Evolutionary conservation across 805 yeast genomes (phyloP), one percentile per base, ranked within the genome.

Genomic region (Ogataea nonfermentans): DNA sequence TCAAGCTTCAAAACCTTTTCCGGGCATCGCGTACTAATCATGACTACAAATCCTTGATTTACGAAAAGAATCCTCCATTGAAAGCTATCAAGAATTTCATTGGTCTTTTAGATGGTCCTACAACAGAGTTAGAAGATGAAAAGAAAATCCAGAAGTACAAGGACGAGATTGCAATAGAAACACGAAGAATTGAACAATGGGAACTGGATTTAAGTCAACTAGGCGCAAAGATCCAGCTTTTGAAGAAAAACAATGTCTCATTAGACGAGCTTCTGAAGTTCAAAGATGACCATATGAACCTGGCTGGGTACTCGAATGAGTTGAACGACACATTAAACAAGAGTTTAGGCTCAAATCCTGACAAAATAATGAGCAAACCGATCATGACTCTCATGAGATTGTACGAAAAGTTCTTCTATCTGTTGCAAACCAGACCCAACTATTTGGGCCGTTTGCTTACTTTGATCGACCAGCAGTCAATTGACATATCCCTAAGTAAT

Each of bases 361-460:
- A 43, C 13, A 42, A 43, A 29, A 15, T 46, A 4, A 46, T 61
- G 62, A 49, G 66, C 45, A 68, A 68, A 40, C 60, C 72, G 3
- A 59, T 75, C 9, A 66, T 71, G 43, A 70, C 69, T 16, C 69
- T 86, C 43, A 67, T 80, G 35, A 89, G 81, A 44, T 61, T 78
- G 1, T 85, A 84, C 60, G 96, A 83, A 51, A 83, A 85, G 15
- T 56, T 91, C 36, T 81, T 93, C 50, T 93, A 83, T 55, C 63
- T 91, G 17, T 61, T 93, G 30, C 98, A 93, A 58, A 84, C 95
- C 0, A 87, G 86, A 52, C 85, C 95, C 0, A 58, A 61, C 1
- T 91, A 91, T 53, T 71, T 90, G 55, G 69, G 79, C 2, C 63
- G 78, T 10, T 59, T 87, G 24, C 74, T 78, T 40, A 59, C 66